Base-by-base conservation (phyloP, 2,329 filamentous ascomycete genomes). In the Epichloe typhina region DNA sequence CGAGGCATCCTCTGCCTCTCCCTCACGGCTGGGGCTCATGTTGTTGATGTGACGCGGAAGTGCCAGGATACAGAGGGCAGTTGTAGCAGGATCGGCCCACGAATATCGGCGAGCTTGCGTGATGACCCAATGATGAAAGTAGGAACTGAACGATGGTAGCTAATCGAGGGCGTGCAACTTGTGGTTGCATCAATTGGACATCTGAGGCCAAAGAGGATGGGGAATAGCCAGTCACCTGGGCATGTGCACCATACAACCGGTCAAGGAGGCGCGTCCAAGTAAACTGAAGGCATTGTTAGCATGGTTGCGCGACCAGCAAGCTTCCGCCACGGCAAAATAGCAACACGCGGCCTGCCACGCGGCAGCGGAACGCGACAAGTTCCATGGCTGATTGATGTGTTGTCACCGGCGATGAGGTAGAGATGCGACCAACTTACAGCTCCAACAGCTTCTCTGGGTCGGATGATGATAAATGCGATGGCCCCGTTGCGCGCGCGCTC, bases 381-480 rank as follows among this genome's bases (percentile, higher is more conserved):
- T 39, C 45, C 35, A 19, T 54, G 51, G 49, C 54, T 49, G 46
- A 50, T 50, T 46, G 52, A 43, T 51, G 52, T 26, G 46, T 40
- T 42, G 54, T 31, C 17, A 41, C 38, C 39, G 23, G 26, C 33
- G 23, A 46, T 33, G 17, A 43, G 13, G 47, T 33, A 37, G 45
- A 39, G 52, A 55, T 46, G 33, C 49, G 50, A 56, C 55, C 49
- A 58, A 69, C 65, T 68, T 66, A 68, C 64, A 66, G 55, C 58
- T 61, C 56, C 54, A 50, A 54, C 58, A 57, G 58, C 59, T 46
- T 35, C 60, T 55, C 57, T 55, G 55, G 57, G 58, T 60, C 66
- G 66, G 67, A 68, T 57, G 65, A 67, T 66, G 65, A 66, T 69
- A 69, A 69, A 69, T 69, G 67, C 65, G 66, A 69, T 62, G 65